Evolutionary conservation across 179 eudicot genomes (phyloP), one percentile per base, ranked within the genome.

Genomic region (Heliamphora pulchella): DNA sequence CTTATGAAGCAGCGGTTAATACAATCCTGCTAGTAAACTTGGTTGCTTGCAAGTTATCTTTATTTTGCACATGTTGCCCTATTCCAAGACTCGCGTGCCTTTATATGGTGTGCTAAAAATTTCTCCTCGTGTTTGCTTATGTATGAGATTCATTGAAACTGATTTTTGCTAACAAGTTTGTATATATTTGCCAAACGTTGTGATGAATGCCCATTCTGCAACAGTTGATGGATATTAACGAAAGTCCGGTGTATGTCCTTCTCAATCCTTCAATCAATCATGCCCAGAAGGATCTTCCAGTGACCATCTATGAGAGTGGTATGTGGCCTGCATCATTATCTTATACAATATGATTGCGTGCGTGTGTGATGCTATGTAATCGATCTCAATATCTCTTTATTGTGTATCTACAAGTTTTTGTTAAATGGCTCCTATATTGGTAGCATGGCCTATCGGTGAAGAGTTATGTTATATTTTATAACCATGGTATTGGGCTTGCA

Each of bases 181-280:
- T 73, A 9, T 54, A 44, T 17, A 17, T 14, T 39, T 41, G 54
- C 15, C 15, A 51, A 54, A 14, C 31, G 31, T 41, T 0, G 10
- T 77, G 67, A 65, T 53, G 62, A 51, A 65, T 82, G 74, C 50
- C 54, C 15, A 61, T 81, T 79, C 69, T 83, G 74, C 82, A 62
- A 81, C 96, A 96, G 99, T 83, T 96, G 87, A 96, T 94, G 99
- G 99, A 96, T 85, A 91, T 94, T 71, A 96, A 96, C 77, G 99
- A 96, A 79, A 96, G 92, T 83, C 99, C 99, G 15, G 89, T 96
- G 4, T 94, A 94, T 78, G 93, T 96, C 82, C 89, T 96, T 68
- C 94, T 96, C 86, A 94, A 96, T 81, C 99, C 99, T 73, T 79
- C 93, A 64, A 94, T 94, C 81, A 94, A 94, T 85, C 98, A 90